phyloP scores from a whole-genome alignment of 768 basidiomycete species.

The Amyloporia xantha region DNA sequence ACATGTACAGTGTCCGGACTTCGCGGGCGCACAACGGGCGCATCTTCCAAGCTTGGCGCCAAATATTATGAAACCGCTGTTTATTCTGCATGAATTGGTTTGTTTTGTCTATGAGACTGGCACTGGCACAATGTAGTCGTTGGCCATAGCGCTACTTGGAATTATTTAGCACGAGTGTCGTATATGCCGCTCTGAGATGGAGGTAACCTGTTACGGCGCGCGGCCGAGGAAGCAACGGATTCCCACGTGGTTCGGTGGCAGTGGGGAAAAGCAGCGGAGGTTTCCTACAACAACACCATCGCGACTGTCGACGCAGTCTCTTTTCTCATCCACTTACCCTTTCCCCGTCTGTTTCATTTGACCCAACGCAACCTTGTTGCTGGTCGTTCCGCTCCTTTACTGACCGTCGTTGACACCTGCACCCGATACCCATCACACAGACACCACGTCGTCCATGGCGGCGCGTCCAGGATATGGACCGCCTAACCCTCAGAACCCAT shows the following conservation, averaged over 20 bases:
- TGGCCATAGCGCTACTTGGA: too few species aligned
- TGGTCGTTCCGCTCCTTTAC: conserved; percentile 22
- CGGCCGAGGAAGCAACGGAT: conserved; percentile 1
- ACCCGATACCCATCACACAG: conserved; percentile 8
- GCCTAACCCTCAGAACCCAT: conserved; percentile 28
- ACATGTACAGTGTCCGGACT: too few species aligned
- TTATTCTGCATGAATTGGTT: too few species aligned
- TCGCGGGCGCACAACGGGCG: too few species aligned
- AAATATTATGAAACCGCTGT: too few species aligned
- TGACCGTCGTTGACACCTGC: conserved; percentile 4
- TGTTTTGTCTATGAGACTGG: too few species aligned
- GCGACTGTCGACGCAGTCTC: conserved; percentile 1
- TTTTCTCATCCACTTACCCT: not conserved
- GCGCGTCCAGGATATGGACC: conserved; percentile 27
- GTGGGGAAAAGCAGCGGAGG: not conserved
- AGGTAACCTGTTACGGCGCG: too few species aligned
- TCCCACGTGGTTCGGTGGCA: not conserved
- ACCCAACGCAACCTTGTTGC: conserved; percentile 26
- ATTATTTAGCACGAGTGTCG: too few species aligned
- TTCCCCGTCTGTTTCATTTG: conserved; percentile 28
- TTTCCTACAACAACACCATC: not conserved
- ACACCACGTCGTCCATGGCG: conserved; percentile 23
- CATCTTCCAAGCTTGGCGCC: too few species aligned
- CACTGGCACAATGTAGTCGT: too few species aligned
- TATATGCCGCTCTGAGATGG: too few species aligned